Evolutionary conservation across 2,329 filamentous ascomycete genomes (phyloP), one percentile per base, ranked within the genome.

Genomic region (Claviceps digitariae): DNA sequence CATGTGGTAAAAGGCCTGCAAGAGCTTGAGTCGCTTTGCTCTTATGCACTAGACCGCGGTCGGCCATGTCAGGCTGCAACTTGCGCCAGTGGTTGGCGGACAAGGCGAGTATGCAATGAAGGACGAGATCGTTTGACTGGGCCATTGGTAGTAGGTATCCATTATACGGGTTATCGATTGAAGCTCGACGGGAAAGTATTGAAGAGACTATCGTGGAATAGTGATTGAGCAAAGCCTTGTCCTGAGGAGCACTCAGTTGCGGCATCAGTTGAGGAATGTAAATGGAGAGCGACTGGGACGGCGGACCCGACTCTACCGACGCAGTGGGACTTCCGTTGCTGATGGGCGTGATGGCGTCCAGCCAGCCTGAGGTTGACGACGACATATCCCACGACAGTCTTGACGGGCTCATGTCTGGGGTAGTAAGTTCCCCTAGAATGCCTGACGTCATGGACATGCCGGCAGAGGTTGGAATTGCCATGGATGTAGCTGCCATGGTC

Each of bases 81-180:
- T 63, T 66, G 36, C 64, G 61, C 66, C 66, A 68, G 53, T 68
- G 66, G 31, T 65, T 67, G 4, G 64, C 66, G 10, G 64, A 64
- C 15, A 68, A 54, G 6, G 64, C 64, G 17, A 68, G 58, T 20
- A 68, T 57, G 46, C 64, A 67, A 44, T 67, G 64, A 31, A 67
- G 59, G 6, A 68, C 62, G 2, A 65, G 59, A 21, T 66, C 60
- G 56, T 65, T 67, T 31, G 61, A 62, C 29, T 64, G 60, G 10
- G 66, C 66, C 60, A 67, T 62, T 6, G 66, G 66, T 0, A 68
- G 55, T 3, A 68, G 58, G 43, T 66, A 63, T 45, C 59, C 59
- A 23, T 66, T 62, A 43, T 67, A 68, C 0, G 66, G 66, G 44
- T 67, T 68, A 9, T 56, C 55, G 0, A 54, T 31, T 0, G 61